Percentiles rank a stretch among this genome's conserved stretches.
phyloP scores from a whole-genome alignment of 1,284 basidiomycete species.

The Fomes fomentarius region DNA sequence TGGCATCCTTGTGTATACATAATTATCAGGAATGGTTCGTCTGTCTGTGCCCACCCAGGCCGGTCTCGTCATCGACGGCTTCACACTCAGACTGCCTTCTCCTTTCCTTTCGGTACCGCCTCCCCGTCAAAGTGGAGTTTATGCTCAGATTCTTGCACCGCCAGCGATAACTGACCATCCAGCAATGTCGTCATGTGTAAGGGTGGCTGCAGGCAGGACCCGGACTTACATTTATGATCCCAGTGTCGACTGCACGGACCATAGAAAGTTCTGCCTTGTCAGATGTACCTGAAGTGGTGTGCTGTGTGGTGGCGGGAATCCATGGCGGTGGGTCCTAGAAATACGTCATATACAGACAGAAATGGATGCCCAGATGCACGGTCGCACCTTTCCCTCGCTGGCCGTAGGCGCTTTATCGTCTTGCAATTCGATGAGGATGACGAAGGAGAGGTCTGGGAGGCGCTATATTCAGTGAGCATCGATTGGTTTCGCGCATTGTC shows the following conservation, averaged over 20 bases:
- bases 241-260: constrained; percentile 82
- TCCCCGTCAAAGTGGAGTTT: constrained; percentile 48
- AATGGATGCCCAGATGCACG: not conserved
- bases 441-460: constrained; percentile 71
- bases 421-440: constrained; percentile 80
- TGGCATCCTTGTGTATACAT: constrained; percentile 1
- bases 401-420: constrained; percentile 67
- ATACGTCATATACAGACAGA: not conserved
- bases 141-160: constrained; percentile 77
- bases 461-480: too few relatives aligned
- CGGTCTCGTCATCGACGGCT: too few relatives aligned
- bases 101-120: constrained; percentile 37
- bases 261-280: constrained; percentile 67
- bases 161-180: constrained; percentile 72
- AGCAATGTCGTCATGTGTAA: not conserved
- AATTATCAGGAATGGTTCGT: constrained; percentile 3
- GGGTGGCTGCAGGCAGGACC: not conserved
- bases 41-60: not conserved
- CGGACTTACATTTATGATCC: constrained; percentile 79
- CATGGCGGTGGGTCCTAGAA: constrained; percentile 68
- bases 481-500: too few relatives aligned
- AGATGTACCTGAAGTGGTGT: constrained; percentile 64
- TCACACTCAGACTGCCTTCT: constrained; percentile 23
- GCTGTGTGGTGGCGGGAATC: constrained; percentile 68
- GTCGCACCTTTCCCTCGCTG: constrained; percentile 48